phyloP scores from a whole-genome alignment of 495 filamentous ascomycete genomes.

The Pseudevernia furfuracea region DNA sequence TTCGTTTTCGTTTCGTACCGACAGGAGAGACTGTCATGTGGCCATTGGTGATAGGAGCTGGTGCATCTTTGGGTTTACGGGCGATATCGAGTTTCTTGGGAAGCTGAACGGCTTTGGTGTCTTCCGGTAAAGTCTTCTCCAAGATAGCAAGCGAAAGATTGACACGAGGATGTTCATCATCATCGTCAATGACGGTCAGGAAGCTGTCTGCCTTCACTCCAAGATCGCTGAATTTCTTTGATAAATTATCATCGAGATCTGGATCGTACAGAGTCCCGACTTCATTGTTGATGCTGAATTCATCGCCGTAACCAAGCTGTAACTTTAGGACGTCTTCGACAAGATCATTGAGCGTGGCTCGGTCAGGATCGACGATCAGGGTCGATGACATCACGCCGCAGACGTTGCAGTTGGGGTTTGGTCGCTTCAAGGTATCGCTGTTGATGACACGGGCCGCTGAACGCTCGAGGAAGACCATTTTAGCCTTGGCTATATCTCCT shows the following conservation, averaged over 20 bases:
- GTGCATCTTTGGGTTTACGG: slow-evolving; percentile 39
- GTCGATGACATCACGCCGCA: slow-evolving; percentile 66
- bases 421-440: slow-evolving; percentile 62
- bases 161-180: slow-evolving; percentile 71
- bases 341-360: slow-evolving; percentile 74
- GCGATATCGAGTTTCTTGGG: slow-evolving; percentile 44
- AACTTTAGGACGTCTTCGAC: slow-evolving; percentile 63
- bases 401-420: slow-evolving; percentile 72
- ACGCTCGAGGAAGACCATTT: slow-evolving; percentile 70
- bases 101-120: slow-evolving; percentile 39
- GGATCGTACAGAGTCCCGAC: slow-evolving; percentile 74
- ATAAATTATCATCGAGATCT: slow-evolving; percentile 78
- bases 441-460: slow-evolving; percentile 64
- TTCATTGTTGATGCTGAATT: slow-evolving; percentile 68
- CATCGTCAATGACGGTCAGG: slow-evolving; percentile 77
- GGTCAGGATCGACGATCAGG: slow-evolving; percentile 58
- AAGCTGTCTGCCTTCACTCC: slow-evolving; percentile 66
- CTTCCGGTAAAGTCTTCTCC: slow-evolving; percentile 36
- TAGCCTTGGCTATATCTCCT: slow-evolving; percentile 57
- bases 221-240: slow-evolving; percentile 69
- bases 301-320: slow-evolving; percentile 73
- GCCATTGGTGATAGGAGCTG: slow-evolving; percentile 17
- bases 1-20: slow-evolving; percentile 39
- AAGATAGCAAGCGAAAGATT: slow-evolving; percentile 65
- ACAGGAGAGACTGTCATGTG: slow-evolving; percentile 13